phyloP scores from a whole-genome alignment of 2,329 filamentous ascomycete genomes.

The Diplodia sapinea region DNA sequence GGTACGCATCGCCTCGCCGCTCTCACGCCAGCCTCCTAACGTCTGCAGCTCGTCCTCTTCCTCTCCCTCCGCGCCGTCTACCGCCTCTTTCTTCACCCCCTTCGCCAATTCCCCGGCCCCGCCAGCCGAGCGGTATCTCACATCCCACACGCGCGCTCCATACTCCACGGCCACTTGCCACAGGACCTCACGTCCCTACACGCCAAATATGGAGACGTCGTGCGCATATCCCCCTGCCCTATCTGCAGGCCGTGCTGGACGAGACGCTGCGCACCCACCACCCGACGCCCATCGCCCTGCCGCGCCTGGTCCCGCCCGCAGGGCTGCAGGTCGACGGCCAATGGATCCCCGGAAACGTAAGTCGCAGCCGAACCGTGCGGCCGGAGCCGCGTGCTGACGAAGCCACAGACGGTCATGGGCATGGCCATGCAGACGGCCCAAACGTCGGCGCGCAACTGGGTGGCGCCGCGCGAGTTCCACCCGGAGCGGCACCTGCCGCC shows the following conservation, averaged over 20 bases:
- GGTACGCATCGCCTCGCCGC: too few relatives aligned
- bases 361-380: not conserved
- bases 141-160: not conserved
- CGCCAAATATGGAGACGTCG: conserved; percentile 39
- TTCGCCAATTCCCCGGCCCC: conserved; percentile 28
- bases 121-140: not conserved
- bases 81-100: conserved; percentile 20
- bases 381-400: too few relatives aligned
- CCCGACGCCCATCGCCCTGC: not conserved
- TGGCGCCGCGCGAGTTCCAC: not conserved
- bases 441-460: not conserved
- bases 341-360: not conserved
- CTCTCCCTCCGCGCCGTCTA: conserved; percentile 2
- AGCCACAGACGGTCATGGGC: not conserved
- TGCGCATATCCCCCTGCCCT: conserved; percentile 51
- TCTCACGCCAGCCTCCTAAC: too few relatives aligned
- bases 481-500: not conserved
- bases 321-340: not conserved
- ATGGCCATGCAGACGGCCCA: not conserved
- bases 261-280: conserved; percentile 31
- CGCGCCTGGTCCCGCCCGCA: not conserved
- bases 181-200: not conserved
- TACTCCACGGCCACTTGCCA: not conserved
- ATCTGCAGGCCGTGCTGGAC: too few relatives aligned
- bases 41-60: too few relatives aligned